Evolutionary conservation across 306 rosid species (phyloP), one percentile per base, ranked within the genome.

Genomic region (Cucumis melo): DNA sequence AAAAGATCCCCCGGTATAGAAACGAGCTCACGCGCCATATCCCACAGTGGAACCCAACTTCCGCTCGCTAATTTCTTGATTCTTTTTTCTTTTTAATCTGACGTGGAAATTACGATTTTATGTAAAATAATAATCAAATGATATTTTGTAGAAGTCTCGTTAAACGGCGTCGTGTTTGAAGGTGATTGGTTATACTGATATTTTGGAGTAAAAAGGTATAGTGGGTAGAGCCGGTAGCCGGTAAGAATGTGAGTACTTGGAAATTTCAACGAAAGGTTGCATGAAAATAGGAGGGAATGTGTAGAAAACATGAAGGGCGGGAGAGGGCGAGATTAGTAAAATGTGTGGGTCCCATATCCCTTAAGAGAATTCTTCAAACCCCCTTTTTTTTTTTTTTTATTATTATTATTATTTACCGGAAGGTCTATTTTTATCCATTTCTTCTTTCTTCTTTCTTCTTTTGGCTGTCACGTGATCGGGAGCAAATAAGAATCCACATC

Each of bases 301-400:
- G 34, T 3, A 50, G 53, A 46, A 80, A 74, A 78, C 11, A 46
- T 3, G 53, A 46, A 46, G 29, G 53, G 53, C 53, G 53, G 53
- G 13, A 46, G 53, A 39, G 61, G 21, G 73, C 71, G 61, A 14
- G 55, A 61, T 51, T 27, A 23, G 42, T 39, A 60, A 42, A 16
- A 15, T 42, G 7, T 42, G 78, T 58, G 63, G 78, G 39, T 8
- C 62, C 77, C 39, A 32, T 29, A 0, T 2, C 3, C 19, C 62
- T 10, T 10, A n/a, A 62, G 44, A 71, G 84, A 81, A 78, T 67
- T 48, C 70, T 82, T 84, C 87, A 80, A 77, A 80, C 14, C 5
- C 32, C 2, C 2, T 27, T 27, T 27, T 27, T 27, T 27, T 27
- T 27, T 27, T 27, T 27, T 1, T 1, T 36, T 36, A 36, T 36